phyloP scores from a whole-genome alignment of 2,329 filamentous ascomycete species.

The Helicocarpus griseus region DNA sequence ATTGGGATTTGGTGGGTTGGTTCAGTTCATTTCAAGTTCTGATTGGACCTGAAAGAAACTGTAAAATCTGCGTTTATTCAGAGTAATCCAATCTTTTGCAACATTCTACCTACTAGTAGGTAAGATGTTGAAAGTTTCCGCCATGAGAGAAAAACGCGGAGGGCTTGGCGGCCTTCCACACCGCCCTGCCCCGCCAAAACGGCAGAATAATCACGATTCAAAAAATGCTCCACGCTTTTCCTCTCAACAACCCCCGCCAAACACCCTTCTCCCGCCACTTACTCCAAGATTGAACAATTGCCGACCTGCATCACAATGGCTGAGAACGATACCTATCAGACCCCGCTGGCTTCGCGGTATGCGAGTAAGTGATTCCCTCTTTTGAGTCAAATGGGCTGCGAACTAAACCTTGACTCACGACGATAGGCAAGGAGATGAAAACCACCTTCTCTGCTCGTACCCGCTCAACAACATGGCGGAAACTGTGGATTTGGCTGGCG shows the following conservation, averaged over 20 bases:
- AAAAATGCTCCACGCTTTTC: neutral
- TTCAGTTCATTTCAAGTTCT: too few relatives aligned
- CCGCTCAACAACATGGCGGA: slow-evolving; percentile 68
- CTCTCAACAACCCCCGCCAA: neutral
- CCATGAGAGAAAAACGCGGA: too few relatives aligned
- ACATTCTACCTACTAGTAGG: too few relatives aligned
- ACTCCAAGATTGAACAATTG: neutral
- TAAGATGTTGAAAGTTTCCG: too few relatives aligned
- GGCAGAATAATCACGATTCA: neutral
- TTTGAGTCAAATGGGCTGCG: neutral
- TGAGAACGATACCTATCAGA: slow-evolving; percentile 51
- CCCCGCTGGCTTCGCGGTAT: slow-evolving; percentile 62
- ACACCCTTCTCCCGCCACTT: neutral
- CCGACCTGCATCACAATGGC: slow-evolving; percentile 21
- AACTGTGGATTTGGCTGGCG: slow-evolving; percentile 77
- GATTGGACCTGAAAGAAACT: too few relatives aligned
- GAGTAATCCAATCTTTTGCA: too few relatives aligned
- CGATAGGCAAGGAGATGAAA: slow-evolving; percentile 54
- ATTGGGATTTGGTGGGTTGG: too few relatives aligned
- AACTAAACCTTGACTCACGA: neutral
- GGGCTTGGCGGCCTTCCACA: too few relatives aligned
- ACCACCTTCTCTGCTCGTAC: slow-evolving; percentile 69
- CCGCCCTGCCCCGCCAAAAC: neutral
- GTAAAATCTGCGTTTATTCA: too few relatives aligned
- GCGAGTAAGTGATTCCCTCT: slow-evolving; percentile 38